These are phyloP conservation scores for Pestalotiopsis sp. DNA, from an alignment of 2,329 filamentous ascomycete species.

Conservation along the genomic window DNA sequence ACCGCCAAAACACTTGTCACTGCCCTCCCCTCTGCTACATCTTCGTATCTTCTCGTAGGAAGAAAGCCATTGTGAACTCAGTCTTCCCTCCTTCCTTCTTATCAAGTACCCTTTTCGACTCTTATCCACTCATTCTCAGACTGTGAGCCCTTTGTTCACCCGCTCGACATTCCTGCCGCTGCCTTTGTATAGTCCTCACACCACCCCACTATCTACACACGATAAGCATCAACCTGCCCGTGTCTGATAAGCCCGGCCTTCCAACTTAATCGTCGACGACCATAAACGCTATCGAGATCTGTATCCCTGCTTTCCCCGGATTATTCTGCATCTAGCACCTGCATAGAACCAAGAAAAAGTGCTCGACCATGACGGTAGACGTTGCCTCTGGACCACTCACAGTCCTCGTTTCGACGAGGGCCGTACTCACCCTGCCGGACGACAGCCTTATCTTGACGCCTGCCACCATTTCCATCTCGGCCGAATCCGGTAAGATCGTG, in stretches of 20 bases:
- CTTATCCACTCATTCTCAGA: not conserved
- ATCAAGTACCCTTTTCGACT: not conserved
- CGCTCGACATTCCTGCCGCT: not conserved
- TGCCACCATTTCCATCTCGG: constrained; percentile 82
- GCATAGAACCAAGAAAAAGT: not conserved
- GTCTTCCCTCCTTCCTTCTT: not conserved
- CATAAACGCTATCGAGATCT: constrained; percentile 4
- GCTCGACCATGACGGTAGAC: constrained; percentile 25
- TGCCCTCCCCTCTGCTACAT: not conserved
- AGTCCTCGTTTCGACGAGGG: constrained; percentile 82
- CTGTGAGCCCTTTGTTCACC: not conserved
- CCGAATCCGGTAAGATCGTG: constrained; percentile 80
- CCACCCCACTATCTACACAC: not conserved
- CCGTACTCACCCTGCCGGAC: constrained; percentile 74
- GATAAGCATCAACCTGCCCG: not conserved
- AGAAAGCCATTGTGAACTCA: not conserved
- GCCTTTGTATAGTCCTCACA: not conserved
- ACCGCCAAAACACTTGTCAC: constrained; percentile 6
- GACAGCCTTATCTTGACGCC: constrained; percentile 68
- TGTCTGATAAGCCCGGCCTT: not conserved
- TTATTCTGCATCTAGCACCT: constrained; percentile 1
- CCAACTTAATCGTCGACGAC: not conserved
- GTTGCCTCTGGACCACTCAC: constrained; percentile 49
- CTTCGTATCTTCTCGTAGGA: not conserved
- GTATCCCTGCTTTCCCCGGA: constrained; percentile 10